Evolutionary conservation across 208 protist species (phyloP).

Genomic region (Trichomonas vaginalis): DNA sequence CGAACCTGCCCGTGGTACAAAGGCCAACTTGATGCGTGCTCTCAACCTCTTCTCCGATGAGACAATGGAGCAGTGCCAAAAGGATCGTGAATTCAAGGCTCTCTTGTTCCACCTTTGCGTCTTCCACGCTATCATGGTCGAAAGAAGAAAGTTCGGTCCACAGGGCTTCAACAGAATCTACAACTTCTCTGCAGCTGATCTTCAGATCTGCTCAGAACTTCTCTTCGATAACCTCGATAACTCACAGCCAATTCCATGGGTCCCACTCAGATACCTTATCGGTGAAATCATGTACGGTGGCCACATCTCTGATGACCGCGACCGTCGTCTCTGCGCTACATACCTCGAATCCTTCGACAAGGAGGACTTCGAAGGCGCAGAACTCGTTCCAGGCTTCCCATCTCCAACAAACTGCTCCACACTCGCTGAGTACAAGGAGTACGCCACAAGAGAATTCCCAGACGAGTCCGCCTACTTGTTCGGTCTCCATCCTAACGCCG

Average conservation of each 20-base stretch:
- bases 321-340: slow-evolving; percentile 79
- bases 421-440: slow-evolving; percentile 77
- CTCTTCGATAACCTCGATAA: slow-evolving; percentile 87
- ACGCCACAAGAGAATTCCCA: slow-evolving; percentile 65
- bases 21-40: slow-evolving; percentile 80
- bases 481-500: slow-evolving; percentile 91
- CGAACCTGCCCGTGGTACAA: slow-evolving; percentile 83
- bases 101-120: slow-evolving; percentile 91
- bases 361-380: slow-evolving; percentile 38
- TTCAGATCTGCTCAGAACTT: slow-evolving; percentile 78
- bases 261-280: slow-evolving; percentile 93
- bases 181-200: slow-evolving; percentile 85
- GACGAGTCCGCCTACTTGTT: slow-evolving; percentile 74
- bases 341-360: slow-evolving; percentile 60
- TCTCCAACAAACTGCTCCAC: slow-evolving; percentile 32
- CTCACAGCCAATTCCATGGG: slow-evolving; percentile 65
- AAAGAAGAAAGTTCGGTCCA: slow-evolving; percentile 88
- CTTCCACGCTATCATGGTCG: slow-evolving; percentile 87
- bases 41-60: slow-evolving; percentile 79
- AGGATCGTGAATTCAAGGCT: slow-evolving; percentile 80
- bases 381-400: slow-evolving; percentile 22
- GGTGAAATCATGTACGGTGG: slow-evolving; percentile 98
- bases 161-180: slow-evolving; percentile 88
- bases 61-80: slow-evolving; percentile 73
- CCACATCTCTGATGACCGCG: slow-evolving; percentile 93